Percentiles rank a stretch among this genome's conserved stretches.
phyloP scores from a whole-genome alignment of 768 basidiomycete genomes.

The Amanita rimosa region DNA sequence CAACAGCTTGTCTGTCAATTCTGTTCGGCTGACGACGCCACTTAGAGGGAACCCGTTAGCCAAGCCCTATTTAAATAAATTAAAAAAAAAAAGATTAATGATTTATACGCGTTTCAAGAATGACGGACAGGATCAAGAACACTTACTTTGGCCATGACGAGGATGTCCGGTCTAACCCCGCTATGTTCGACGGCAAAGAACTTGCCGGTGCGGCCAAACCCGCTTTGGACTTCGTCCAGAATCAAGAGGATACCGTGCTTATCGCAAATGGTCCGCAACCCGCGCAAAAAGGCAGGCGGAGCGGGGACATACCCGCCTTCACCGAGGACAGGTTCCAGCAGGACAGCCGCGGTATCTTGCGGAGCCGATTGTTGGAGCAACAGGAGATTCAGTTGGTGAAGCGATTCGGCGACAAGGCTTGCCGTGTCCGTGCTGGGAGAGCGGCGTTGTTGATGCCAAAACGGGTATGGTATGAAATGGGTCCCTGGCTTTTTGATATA shows the following conservation, averaged over 20 bases:
- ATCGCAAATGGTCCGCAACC: constrained; percentile 79
- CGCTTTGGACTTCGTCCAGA: constrained; percentile 81
- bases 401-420: constrained; percentile 47
- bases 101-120: too few relatives aligned
- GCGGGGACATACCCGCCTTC: constrained; percentile 95
- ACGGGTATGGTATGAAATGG: constrained; percentile 76
- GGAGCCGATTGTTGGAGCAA: constrained; percentile 71
- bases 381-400: constrained; percentile 76
- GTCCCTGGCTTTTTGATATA: constrained; percentile 83
- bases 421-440: constrained; percentile 41
- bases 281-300: constrained; percentile 67
- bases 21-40: constrained; percentile 70
- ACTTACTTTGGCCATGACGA: constrained; percentile 66
- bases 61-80: constrained; percentile 35
- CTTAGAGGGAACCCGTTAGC: constrained; percentile 94
- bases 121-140: too few relatives aligned
- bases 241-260: constrained; percentile 77
- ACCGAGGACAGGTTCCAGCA: constrained; percentile 88
- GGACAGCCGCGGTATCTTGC: constrained; percentile 82
- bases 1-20: constrained; percentile 66
- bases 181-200: constrained; percentile 78
- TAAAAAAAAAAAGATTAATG: too few relatives aligned
- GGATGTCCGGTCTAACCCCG: constrained; percentile 77
- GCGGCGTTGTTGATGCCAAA: constrained; percentile 78
- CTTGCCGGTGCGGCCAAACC: constrained; percentile 81